Evolutionary conservation across 169 alveolate species (phyloP).

Genomic region (Plasmodium malariae): DNA sequence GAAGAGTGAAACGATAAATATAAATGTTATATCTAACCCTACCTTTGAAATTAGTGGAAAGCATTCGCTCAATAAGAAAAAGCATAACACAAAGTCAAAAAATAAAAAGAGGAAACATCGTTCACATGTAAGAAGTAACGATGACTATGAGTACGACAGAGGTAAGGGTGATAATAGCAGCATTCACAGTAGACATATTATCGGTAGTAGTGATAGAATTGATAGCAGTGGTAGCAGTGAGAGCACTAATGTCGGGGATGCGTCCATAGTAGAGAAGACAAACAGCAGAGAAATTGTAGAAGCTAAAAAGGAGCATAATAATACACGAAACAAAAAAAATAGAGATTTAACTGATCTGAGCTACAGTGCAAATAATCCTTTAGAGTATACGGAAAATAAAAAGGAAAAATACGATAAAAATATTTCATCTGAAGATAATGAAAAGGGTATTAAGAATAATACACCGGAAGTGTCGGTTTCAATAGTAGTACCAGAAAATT

Average conservation of each 20-base stretch:
- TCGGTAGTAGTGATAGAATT: too few species aligned
- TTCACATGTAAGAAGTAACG: too few species aligned
- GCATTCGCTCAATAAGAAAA: neutral
- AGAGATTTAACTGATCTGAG: neutral
- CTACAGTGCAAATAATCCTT: neutral
- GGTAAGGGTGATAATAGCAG: too few species aligned
- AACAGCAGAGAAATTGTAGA: too few species aligned
- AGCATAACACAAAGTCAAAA: neutral
- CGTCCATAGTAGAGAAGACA: too few species aligned
- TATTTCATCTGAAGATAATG: neutral
- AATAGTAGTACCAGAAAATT: constrained; percentile 13
- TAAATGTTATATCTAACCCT: constrained; percentile 43
- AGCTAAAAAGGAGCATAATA: neutral
- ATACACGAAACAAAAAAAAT: neutral
- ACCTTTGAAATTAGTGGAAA: neutral
- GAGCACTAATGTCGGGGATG: too few species aligned
- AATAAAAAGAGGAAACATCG: neutral
- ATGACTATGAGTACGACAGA: too few species aligned
- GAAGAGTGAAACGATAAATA: constrained; percentile 36
- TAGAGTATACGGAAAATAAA: neutral
- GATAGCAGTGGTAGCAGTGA: too few species aligned
- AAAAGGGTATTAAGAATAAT: neutral
- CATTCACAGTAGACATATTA: too few species aligned
- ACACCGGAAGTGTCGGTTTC: constrained; percentile 17
- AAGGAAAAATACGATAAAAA: neutral